These are phyloP conservation scores for Serendipita indica DNA, from an alignment of 768 basidiomycete species.

Conservation along the genomic window DNA sequence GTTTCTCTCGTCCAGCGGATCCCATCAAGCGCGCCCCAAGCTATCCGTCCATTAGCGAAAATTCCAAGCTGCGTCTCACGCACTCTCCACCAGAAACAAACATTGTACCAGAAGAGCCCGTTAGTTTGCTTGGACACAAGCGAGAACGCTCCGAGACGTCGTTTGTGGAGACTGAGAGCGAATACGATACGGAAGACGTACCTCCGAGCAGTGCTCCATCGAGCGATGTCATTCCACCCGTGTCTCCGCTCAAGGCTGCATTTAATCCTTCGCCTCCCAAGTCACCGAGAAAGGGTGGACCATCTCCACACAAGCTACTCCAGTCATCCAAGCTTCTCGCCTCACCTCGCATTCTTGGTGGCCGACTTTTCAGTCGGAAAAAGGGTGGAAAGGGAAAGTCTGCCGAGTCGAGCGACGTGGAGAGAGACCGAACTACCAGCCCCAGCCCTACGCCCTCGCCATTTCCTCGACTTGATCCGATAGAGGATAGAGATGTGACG, in stretches of 20 bases:
- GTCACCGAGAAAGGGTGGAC: neutral
- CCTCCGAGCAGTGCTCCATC: constrained; percentile 5
- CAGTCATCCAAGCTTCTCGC: neutral
- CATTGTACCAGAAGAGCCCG: neutral
- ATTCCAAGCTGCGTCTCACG: too few relatives aligned
- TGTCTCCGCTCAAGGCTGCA: neutral
- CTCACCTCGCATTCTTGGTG: neutral
- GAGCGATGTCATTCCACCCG: neutral
- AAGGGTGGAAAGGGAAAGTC: neutral
- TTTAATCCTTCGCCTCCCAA: neutral
- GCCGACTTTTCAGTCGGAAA: neutral
- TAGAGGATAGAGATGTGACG: neutral
- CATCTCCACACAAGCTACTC: neutral
- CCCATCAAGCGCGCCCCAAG: constrained; percentile 5
- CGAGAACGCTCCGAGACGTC: neutral
- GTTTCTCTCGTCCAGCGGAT: neutral
- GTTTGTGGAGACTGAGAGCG: neutral
- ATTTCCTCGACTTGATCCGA: too few relatives aligned
- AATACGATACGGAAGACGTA: constrained; percentile 7
- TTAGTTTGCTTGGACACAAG: neutral
- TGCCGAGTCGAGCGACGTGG: neutral
- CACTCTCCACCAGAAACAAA: neutral
- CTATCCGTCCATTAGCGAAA: neutral
- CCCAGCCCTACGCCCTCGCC: neutral
- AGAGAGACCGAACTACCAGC: neutral